These are phyloP conservation scores for Panicum miliaceum DNA, from an alignment of 176 grass and related monocot species.

Conservation along the genomic window DNA sequence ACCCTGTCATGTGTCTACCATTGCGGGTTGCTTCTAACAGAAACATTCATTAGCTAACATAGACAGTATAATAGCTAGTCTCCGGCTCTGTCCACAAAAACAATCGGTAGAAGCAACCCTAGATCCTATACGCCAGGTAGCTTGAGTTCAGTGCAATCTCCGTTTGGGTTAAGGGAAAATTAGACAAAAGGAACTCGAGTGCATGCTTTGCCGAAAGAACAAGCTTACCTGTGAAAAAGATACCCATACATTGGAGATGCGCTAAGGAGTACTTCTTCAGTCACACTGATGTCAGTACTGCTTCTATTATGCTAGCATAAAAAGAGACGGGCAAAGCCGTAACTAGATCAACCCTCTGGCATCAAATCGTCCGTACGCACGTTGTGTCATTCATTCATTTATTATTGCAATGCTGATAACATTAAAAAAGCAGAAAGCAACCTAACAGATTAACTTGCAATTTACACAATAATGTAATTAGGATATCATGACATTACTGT, in stretches of 20 bases:
- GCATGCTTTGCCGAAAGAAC: not conserved
- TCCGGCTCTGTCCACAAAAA: conserved; percentile 15
- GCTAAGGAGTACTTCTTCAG: conserved; percentile 9
- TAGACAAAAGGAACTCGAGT: conserved; percentile 17
- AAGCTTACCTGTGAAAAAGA: conserved; percentile 7
- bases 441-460: not conserved
- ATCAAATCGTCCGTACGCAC: not conserved
- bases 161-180: not conserved
- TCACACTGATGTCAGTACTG: conserved; percentile 5
- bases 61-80: not conserved
- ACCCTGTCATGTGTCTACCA: not conserved
- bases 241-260: not conserved
- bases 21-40: not conserved
- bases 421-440: not conserved
- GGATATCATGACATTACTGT: not conserved
- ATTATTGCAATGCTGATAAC: not conserved
- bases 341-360: not conserved
- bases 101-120: not conserved
- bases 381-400: not conserved
- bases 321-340: not conserved
- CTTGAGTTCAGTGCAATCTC: conserved; percentile 15
- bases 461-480: not conserved
- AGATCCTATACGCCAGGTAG: conserved; percentile 8
- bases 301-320: not conserved
- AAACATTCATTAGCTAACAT: not conserved